A percentile compares a stretch with the other conserved stretches of the same genome.
phyloP scores from a whole-genome alignment of 768 basidiomycete genomes.

The Harrya chromipes region DNA sequence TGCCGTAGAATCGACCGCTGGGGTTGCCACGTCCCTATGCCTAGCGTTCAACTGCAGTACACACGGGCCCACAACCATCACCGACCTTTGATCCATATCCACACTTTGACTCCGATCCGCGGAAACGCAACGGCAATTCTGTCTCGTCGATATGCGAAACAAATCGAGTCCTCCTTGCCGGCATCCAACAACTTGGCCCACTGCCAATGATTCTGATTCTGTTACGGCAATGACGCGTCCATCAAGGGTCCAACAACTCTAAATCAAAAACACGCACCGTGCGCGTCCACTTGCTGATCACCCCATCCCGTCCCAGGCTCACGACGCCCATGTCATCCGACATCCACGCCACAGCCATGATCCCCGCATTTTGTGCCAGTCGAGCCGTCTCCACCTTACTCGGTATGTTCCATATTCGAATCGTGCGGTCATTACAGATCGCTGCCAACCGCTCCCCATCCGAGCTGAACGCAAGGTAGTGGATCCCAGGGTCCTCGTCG shows the following conservation, averaged over 20 bases:
- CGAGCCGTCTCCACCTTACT: slow-evolving; percentile 51
- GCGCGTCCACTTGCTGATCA: slow-evolving; percentile 57
- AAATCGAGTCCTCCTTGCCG: slow-evolving; percentile 44
- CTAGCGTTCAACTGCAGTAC: slow-evolving; percentile 2
- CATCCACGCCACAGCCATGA: slow-evolving; percentile 58
- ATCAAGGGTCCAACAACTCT: not conserved
- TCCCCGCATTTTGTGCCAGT: slow-evolving; percentile 48
- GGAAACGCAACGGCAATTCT: slow-evolving; percentile 63
- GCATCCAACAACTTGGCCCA: slow-evolving; percentile 55
- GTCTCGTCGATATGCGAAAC: slow-evolving; percentile 55
- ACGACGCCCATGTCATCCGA: slow-evolving; percentile 54
- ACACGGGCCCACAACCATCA: not conserved
- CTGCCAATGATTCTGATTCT: slow-evolving; percentile 53
- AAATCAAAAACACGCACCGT: slow-evolving; percentile 37
- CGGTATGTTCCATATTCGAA: slow-evolving; percentile 61
- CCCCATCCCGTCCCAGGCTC: slow-evolving; percentile 54
- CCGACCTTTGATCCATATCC: slow-evolving; percentile 58
- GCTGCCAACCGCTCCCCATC: slow-evolving; percentile 57
- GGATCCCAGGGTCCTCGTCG: slow-evolving; percentile 46
- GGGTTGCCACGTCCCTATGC: slow-evolving; percentile 56
- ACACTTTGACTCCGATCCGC: slow-evolving; percentile 58
- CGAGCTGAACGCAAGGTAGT: slow-evolving; percentile 47
- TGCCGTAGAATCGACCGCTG: slow-evolving; percentile 63
- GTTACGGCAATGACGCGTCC: not conserved
- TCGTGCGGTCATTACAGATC: slow-evolving; percentile 56